Percentiles rank a stretch among this genome's conserved stretches.
Evolutionary conservation across 148 eudicot genomes (phyloP).

Genomic region (Camellia lanceoleosa): DNA sequence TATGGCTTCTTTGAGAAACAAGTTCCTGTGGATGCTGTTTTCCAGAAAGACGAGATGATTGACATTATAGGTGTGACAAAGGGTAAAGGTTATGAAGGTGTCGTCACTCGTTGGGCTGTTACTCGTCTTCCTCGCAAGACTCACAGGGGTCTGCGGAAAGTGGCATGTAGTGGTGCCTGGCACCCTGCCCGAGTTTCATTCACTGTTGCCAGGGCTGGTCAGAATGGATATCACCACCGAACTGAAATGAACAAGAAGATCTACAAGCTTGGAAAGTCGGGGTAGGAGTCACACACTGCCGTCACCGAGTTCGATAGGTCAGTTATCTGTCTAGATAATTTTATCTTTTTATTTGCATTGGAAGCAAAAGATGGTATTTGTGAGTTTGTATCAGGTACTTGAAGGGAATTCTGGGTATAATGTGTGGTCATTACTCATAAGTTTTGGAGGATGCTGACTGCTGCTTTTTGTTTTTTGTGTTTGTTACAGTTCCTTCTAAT

Average conservation of each 20-base stretch:
- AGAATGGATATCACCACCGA: conserved; percentile 82
- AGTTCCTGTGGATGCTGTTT: conserved; percentile 66
- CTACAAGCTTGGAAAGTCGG: conserved; percentile 35
- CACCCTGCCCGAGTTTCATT: conserved; percentile 87
- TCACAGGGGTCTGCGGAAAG: conserved; percentile 87
- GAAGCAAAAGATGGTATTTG: not conserved
- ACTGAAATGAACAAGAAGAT: conserved; percentile 76
- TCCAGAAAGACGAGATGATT: conserved; percentile 85
- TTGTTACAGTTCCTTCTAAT: not conserved
- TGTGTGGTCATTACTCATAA: not conserved
- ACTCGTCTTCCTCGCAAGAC: conserved; percentile 88
- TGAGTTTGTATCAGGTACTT: not conserved
- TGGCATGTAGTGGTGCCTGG: conserved; percentile 37
- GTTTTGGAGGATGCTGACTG: not conserved
- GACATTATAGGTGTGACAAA: conserved; percentile 88
- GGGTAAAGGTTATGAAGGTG: conserved; percentile 90
- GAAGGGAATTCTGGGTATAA: not conserved
- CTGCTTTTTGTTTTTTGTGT: not conserved
- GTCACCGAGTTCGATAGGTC: conserved; percentile 77
- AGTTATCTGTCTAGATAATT: not conserved
- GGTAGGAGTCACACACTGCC: conserved; percentile 57
- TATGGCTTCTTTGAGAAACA: conserved; percentile 76
- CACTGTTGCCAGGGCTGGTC: conserved; percentile 86
- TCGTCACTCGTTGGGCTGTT: conserved; percentile 87
- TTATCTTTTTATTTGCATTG: not conserved